A percentile compares a stretch with the other conserved stretches of the same genome.
These are phyloP conservation scores for Podaxis pistillaris DNA, from an alignment of 768 basidiomycete species.

Conservation along the genomic window DNA sequence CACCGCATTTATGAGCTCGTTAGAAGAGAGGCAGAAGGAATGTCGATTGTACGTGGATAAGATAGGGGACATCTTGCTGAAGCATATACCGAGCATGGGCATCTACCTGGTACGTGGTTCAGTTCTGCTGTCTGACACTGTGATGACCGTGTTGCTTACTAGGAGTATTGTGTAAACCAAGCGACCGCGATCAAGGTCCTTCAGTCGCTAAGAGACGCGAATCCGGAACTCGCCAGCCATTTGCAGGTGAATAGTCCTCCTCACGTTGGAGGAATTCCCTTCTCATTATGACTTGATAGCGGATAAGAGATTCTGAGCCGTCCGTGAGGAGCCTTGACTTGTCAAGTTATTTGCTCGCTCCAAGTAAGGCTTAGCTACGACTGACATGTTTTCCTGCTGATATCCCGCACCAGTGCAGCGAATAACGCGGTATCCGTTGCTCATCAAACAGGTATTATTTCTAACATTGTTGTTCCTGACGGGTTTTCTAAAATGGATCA, in stretches of 20 bases:
- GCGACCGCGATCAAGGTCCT: slow-evolving; percentile 71
- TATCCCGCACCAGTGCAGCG: slow-evolving; percentile 72
- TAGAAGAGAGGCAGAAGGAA: slow-evolving; percentile 90
- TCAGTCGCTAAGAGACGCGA: slow-evolving; percentile 67
- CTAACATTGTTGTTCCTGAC: background rate
- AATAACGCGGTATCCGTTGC: slow-evolving; percentile 89
- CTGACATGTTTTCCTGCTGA: slow-evolving; percentile 7
- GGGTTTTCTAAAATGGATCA: slow-evolving; percentile 24
- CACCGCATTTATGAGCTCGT: slow-evolving; percentile 84
- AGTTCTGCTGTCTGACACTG: background rate
- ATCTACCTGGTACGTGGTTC: slow-evolving; percentile 67
- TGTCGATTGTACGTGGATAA: slow-evolving; percentile 89
- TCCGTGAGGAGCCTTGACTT: slow-evolving; percentile 79
- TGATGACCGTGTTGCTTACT: background rate
- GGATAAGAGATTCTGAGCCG: slow-evolving; percentile 69
- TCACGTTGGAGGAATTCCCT: background rate
- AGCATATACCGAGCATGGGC: slow-evolving; percentile 72
- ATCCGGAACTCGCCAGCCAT: slow-evolving; percentile 61
- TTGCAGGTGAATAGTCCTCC: slow-evolving; percentile 51
- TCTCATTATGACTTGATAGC: slow-evolving; percentile 34
- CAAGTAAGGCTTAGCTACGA: slow-evolving; percentile 55
- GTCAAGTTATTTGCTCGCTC: slow-evolving; percentile 88
- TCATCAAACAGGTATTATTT: slow-evolving; percentile 69
- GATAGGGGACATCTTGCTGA: slow-evolving; percentile 82
- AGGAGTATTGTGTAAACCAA: slow-evolving; percentile 94